Base-by-base conservation (phyloP, 2,329 filamentous ascomycete species). In the Beauveria asiatica region DNA sequence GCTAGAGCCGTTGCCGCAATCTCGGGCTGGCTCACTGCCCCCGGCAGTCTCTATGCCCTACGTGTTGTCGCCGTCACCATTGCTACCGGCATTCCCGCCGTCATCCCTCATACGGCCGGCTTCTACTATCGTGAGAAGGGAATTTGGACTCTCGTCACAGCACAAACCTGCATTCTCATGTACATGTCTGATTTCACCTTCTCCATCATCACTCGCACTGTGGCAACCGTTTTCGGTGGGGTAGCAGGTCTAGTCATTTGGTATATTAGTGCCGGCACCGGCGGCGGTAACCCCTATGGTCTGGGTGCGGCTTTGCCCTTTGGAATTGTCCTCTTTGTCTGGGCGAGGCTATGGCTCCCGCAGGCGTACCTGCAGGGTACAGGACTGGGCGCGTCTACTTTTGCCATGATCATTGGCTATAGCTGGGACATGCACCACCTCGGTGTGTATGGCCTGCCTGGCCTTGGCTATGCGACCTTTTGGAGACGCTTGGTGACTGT, bases 51-150 rank as follows among this genome's bases (percentile, higher is more conserved):
- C 65, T 80, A 75, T 59, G 78, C 76, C 0, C 58, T 81, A 10
- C 75, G 79, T 2, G 74, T 80, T 69, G 76, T 81, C 0, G 63
- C 75, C 7, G 75, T 79, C 0, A 80, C 79, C 0, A 67, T 81
- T 11, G 78, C 74, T 0, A 67, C 73, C 0, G 66, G 69, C 0
- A 74, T 82, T 5, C 75, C 78, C 0, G 72, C 75, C 0, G 70
- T 71, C 0, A 69, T 82, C 3, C 75, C 76, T 0, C 65, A 67
- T 27, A 73, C 72, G 1, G 74, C 79, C 0, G 78, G 76, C 1
- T 82, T 82, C 64, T 81, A 75, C 63, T 81, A 80, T 54, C 73
- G 78, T 3, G 74, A 81, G 60, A 80, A 79, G 64, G 78, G 80
- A 0, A 69, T 82, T 0, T 82, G 80, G 80, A 77, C 71, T 0